Percentiles rank a stretch among this genome's conserved stretches.
phyloP scores from a whole-genome alignment of 805 yeast genomes.

The Candida rishiriensis region DNA sequence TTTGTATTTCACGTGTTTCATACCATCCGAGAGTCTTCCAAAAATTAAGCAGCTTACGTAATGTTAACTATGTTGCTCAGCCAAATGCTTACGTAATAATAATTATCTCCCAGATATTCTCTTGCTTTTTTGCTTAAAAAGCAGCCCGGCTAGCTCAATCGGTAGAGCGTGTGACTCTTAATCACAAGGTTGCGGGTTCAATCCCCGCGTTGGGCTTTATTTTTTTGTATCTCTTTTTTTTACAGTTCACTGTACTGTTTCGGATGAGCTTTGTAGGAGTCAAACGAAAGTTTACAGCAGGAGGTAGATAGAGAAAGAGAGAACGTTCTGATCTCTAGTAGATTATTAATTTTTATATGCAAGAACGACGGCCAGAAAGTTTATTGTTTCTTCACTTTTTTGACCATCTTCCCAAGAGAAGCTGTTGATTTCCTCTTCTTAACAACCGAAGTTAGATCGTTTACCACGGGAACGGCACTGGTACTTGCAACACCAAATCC shows the following conservation, averaged over 20 bases:
- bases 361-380: not conserved
- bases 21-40: too few relatives aligned
- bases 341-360: not conserved
- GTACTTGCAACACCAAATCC: not conserved
- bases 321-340: too few relatives aligned
- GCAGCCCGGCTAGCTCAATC: conserved; percentile 8
- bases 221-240: not conserved
- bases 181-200: conserved; percentile 10
- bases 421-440: conserved; percentile 39
- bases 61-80: too few relatives aligned
- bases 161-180: conserved; percentile 10
- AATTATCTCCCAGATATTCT: too few relatives aligned
- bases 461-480: conserved; percentile 33
- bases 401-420: conserved; percentile 11
- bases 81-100: too few relatives aligned
- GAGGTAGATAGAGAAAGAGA: too few relatives aligned
- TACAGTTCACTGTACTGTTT: too few relatives aligned
- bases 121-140: not conserved
- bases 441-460: conserved; percentile 61
- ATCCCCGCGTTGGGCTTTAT: conserved; percentile 7
- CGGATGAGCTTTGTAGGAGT: too few relatives aligned
- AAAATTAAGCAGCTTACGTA: too few relatives aligned
- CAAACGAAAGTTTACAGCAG: too few relatives aligned
- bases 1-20: too few relatives aligned
- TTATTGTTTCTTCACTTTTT: conserved; percentile 5